Percentiles rank a stretch among this genome's conserved stretches.
phyloP scores from a whole-genome alignment of 2,329 filamentous ascomycete species.

The Alternaria novae-zelandiae region DNA sequence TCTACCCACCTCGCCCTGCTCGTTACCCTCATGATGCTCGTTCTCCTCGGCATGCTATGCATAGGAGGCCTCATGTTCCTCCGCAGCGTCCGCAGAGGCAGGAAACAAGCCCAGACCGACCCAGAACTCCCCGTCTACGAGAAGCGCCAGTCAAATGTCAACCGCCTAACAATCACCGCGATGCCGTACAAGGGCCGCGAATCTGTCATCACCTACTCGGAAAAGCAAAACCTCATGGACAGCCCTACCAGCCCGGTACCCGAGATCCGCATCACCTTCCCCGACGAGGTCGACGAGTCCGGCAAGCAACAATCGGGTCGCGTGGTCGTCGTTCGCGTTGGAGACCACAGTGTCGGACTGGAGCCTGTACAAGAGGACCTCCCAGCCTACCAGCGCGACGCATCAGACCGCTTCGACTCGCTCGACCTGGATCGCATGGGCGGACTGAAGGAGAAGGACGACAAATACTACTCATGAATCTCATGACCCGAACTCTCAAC shows the following conservation, averaged over 20 bases:
- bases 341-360: slow-evolving; percentile 85
- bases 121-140: slow-evolving; percentile 71
- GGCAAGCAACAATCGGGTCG: slow-evolving; percentile 84
- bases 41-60: slow-evolving; percentile 74
- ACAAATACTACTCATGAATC: slow-evolving; percentile 50
- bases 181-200: slow-evolving; percentile 62
- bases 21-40: slow-evolving; percentile 77
- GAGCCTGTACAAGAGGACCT: slow-evolving; percentile 83
- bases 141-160: slow-evolving; percentile 59
- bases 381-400: slow-evolving; percentile 86
- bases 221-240: slow-evolving; percentile 79
- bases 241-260: slow-evolving; percentile 83
- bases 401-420: slow-evolving; percentile 82
- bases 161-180: slow-evolving; percentile 63
- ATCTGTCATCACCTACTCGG: slow-evolving; percentile 76
- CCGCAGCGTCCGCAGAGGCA: slow-evolving; percentile 66
- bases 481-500: slow-evolving; percentile 8
- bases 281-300: slow-evolving; percentile 85
- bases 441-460: slow-evolving; percentile 89
- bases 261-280: slow-evolving; percentile 98
- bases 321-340: slow-evolving; percentile 89
- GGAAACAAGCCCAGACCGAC: slow-evolving; percentile 56
- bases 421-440: slow-evolving; percentile 95
- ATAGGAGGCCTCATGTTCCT: slow-evolving; percentile 74
- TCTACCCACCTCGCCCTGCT: slow-evolving; percentile 75